Base-by-base conservation (phyloP, 2,329 filamentous ascomycete species). In the Fusarium pilosicola region DNA sequence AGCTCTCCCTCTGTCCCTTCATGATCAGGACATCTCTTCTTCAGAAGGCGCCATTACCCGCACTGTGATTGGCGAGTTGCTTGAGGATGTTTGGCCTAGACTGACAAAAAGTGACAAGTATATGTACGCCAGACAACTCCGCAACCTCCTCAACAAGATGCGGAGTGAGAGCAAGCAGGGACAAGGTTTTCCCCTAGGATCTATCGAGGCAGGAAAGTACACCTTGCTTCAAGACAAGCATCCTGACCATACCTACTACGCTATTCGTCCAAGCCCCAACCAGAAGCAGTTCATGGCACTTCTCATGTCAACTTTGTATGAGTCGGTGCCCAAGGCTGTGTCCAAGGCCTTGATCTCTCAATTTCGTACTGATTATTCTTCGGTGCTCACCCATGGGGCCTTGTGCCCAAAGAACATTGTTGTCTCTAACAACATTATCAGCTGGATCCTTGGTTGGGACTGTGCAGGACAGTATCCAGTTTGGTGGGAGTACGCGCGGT, bases 401-500 rank as follows among this genome's bases (percentile, higher is more conserved):
- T 54, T 82, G 22, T 77, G 75, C 34, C 80, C 79, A 6, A 73
- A 49, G n/a, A 78, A 80, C 38, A 80, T 81, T 39, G 62, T 82
- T n/a, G 74, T 81, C 14, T 57, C 72, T 2, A 69, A 78, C 15
- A 65, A 58, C 24, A 64, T 63, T 28, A 76, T 82, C 41, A 64
- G 65, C 14, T 73, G 71, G 56, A 75, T 81, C 45, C 56, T 78
- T 12, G 79, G 80, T 20, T 81, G 80, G 80, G 79, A 80, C 51
- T 79, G 71, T 36, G 77, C 79, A 9, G 80, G 80, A 24, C 76
- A 74, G 68, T 82, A 81, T 66, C 80, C 80, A 3, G 71, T 71
- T 22, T 82, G 80, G 80, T 81, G 80, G 80, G 80, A 82, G 13
- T 82, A 81, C 51, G 79, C 73, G 62, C 80, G 80, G 48, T 82